phyloP scores from a whole-genome alignment of 108 stramenopile genomes.

The Cylindrotheca closterium region DNA sequence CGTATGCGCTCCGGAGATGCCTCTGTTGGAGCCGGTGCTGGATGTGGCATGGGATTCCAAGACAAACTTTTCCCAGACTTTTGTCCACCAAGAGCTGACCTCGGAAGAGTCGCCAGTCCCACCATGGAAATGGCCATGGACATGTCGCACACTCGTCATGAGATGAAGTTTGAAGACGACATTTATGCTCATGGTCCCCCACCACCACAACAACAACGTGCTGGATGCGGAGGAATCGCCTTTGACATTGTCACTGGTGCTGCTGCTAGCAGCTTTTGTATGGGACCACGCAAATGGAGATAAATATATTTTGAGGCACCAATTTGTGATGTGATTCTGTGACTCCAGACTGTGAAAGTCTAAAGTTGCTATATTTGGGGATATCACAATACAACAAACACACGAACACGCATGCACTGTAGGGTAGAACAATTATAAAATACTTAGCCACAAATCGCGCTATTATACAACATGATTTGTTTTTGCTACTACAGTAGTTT shows the following conservation, averaged over 20 bases:
- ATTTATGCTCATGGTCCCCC: slow-evolving; percentile 17
- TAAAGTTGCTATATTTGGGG: too few relatives aligned
- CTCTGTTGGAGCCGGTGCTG: slow-evolving; percentile 6
- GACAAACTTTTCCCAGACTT: slow-evolving; percentile 58
- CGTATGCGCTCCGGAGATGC: slow-evolving; percentile 45
- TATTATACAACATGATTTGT: too few relatives aligned
- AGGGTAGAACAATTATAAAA: too few relatives aligned
- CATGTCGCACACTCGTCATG: slow-evolving; percentile 11
- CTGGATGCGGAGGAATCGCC: slow-evolving; percentile 50
- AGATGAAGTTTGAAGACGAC: slow-evolving; percentile 26
- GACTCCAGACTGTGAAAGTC: too few relatives aligned
- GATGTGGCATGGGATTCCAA: slow-evolving; percentile 27
- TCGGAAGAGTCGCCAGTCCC: slow-evolving; percentile 34
- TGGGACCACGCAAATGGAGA: slow-evolving; percentile 45
- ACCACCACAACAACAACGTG: slow-evolving; percentile 17
- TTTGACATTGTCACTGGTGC: slow-evolving; percentile 52
- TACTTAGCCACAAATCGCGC: too few relatives aligned
- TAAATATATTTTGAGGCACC: too few relatives aligned
- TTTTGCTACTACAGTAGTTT: too few relatives aligned
- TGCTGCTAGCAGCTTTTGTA: slow-evolving; percentile 50
- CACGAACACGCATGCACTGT: too few relatives aligned
- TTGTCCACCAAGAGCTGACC: slow-evolving; percentile 56
- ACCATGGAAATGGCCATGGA: slow-evolving; percentile 19
- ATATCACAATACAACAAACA: too few relatives aligned
- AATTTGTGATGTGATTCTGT: too few relatives aligned